These are phyloP conservation scores for Phanerochaete sordida DNA, from an alignment of 768 basidiomycete species.

Conservation along the genomic window DNA sequence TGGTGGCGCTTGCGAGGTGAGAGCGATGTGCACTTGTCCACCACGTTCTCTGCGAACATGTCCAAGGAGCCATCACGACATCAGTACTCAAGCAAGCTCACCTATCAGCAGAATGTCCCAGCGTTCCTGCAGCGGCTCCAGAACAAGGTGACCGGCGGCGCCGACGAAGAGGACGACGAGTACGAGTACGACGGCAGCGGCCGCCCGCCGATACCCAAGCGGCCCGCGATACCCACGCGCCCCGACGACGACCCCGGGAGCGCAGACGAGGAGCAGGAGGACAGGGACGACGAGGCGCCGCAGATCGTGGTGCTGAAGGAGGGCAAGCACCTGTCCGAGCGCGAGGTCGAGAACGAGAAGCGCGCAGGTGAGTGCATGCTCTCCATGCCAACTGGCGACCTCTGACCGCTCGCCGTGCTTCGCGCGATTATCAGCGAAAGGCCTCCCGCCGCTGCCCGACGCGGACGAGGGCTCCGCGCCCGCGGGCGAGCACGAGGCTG, in stretches of 20 bases:
- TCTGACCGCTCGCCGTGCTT: background rate
- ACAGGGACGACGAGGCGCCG: slow-evolving; percentile 69
- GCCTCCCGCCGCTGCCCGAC: slow-evolving; percentile 51
- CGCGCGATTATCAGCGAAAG: slow-evolving; percentile 45
- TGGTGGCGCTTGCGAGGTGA: background rate
- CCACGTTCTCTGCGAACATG: slow-evolving; percentile 12
- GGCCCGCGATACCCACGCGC: slow-evolving; percentile 69
- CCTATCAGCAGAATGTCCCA: slow-evolving; percentile 60
- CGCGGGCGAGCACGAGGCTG: background rate
- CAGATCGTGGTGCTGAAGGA: slow-evolving; percentile 86
- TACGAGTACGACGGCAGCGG: slow-evolving; percentile 60
- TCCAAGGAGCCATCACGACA: slow-evolving; percentile 64
- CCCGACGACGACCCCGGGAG: slow-evolving; percentile 69
- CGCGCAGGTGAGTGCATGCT: slow-evolving; percentile 53
- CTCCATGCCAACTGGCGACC: background rate
- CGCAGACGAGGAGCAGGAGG: slow-evolving; percentile 57
- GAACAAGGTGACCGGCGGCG: slow-evolving; percentile 53
- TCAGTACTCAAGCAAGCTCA: slow-evolving; percentile 68
- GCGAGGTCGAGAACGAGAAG: slow-evolving; percentile 74
- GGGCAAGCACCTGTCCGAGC: slow-evolving; percentile 80
- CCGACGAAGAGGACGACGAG: slow-evolving; percentile 42
- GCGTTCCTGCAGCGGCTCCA: slow-evolving; percentile 65
- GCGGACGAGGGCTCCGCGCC: slow-evolving; percentile 11
- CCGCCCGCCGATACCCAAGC: slow-evolving; percentile 67
- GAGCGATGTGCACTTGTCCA: background rate